These are phyloP conservation scores for Zizania latifolia DNA, from an alignment of 176 grass and related monocot species.

Conservation along the genomic window DNA sequence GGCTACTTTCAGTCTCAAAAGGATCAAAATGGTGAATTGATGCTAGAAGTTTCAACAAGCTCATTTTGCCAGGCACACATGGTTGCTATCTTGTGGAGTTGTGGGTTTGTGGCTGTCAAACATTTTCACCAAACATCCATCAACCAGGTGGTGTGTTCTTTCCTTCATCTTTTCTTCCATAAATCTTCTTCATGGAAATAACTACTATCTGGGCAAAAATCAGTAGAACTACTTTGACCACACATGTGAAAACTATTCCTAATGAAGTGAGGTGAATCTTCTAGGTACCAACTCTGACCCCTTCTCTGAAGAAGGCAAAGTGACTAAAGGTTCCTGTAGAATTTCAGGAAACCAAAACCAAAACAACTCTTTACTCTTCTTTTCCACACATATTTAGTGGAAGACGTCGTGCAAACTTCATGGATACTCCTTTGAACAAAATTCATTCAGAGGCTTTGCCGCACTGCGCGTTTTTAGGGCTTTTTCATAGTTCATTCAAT, in stretches of 20 bases:
- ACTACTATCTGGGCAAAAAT: background rate
- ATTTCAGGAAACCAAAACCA: background rate
- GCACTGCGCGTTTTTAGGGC: background rate
- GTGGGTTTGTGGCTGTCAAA: background rate
- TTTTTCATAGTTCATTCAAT: background rate
- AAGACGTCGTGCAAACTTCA: background rate
- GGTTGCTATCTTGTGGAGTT: background rate
- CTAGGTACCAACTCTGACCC: background rate
- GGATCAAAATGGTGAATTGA: background rate
- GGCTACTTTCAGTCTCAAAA: background rate
- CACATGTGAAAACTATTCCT: background rate
- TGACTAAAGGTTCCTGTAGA: background rate
- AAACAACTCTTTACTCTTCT: background rate
- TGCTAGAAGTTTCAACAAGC: constrained; percentile 1
- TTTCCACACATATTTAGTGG: background rate
- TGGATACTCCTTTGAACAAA: background rate
- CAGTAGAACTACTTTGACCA: background rate
- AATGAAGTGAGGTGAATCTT: background rate
- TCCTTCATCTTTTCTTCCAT: background rate
- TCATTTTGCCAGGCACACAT: background rate
- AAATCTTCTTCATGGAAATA: constrained; percentile 2
- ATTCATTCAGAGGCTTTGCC: background rate
- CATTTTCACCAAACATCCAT: constrained; percentile 32
- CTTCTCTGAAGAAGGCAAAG: background rate
- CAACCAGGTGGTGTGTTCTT: constrained; percentile 19